A percentile compares a stretch with the other conserved stretches of the same genome.
Conservation (phyloP, 441 rosid genomes). For the Syzygium syzygioides region DNA sequence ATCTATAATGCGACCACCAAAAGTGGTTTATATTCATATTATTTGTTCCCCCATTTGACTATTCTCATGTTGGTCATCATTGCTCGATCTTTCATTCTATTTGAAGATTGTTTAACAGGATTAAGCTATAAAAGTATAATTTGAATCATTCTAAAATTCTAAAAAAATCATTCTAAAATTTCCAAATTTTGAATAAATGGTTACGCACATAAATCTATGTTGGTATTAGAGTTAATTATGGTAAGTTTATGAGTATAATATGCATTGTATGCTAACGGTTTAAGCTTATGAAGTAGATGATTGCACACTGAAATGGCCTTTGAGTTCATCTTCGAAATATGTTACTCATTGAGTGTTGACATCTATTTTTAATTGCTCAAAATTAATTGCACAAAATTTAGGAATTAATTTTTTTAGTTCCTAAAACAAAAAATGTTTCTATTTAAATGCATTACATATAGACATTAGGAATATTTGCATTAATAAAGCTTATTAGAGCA, state of each 20-base stretch:
- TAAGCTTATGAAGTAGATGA: background rate
- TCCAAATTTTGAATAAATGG: background rate
- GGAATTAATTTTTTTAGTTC: too few species aligned
- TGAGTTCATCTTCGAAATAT: background rate
- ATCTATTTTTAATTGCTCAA: too few species aligned
- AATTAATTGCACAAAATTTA: too few species aligned
- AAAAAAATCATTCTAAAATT: background rate
- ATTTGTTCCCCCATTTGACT: background rate
- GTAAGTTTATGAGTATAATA: background rate
- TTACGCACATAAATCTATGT: background rate
- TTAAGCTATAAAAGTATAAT: background rate
- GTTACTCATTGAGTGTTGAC: too few species aligned
- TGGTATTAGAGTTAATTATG: background rate
- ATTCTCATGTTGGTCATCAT: background rate
- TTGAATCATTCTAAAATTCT: background rate
- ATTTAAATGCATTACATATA: too few species aligned
- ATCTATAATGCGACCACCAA: background rate
- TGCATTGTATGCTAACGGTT: background rate
- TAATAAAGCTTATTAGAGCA: too few species aligned
- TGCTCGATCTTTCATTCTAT: background rate
- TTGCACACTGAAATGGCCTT: background rate
- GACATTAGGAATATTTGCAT: too few species aligned
- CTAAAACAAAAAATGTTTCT: too few species aligned
- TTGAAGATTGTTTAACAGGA: background rate
- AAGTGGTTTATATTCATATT: background rate